Evolutionary conservation across 1,139 yeast genomes (phyloP), one percentile per base, ranked within the genome.

Genomic region (Candida pseudoviswanathii): DNA sequence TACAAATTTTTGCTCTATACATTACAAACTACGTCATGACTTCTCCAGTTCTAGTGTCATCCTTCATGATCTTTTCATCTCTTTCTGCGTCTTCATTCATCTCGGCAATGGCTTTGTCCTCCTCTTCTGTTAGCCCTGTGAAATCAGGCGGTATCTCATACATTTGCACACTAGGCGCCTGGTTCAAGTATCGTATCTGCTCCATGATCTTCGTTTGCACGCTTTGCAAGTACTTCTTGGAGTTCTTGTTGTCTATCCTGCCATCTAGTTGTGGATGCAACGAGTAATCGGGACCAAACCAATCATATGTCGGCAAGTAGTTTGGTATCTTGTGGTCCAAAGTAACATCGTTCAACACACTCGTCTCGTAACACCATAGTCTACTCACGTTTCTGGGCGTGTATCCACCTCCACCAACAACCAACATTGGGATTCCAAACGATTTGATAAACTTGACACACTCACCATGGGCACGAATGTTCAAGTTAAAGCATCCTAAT

Each of bases 321-420:
- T 84, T 83, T 0, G 99, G 99, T 45, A 94, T 76, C 55, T 84
- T 84, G 26, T 86, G 78, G 50, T 88, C 89, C 50, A 94, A 67
- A 25, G 87, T 81, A 1, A 87, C 89, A 60, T 89, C 94, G 50
- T 90, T 85, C 63, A 92, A 77, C 2, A 94, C 81, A 42, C 96
- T 86, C 0, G 99, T 95, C 66, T 94, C 99, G 64, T 88, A 91
- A 43, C 97, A 84, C 99, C 99, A 94, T 38, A 94, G 77, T 54
- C 99, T 75, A 8, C 96, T 87, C 6, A 94, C 99, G 63, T 94
- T 94, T 59, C 97, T 81, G 48, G 97, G 96, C 0, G 99, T 94
- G 67, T 94, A 94, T 2, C 99, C 99, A 48, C 99, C 99, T 33
- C 99, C 99, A 27, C 99, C 99, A 10, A 94, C 71, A 9, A 94